Percentiles rank a stretch among this genome's conserved stretches.
Evolutionary conservation across 768 basidiomycete genomes (phyloP).

Genomic region (Lentinula edodes): DNA sequence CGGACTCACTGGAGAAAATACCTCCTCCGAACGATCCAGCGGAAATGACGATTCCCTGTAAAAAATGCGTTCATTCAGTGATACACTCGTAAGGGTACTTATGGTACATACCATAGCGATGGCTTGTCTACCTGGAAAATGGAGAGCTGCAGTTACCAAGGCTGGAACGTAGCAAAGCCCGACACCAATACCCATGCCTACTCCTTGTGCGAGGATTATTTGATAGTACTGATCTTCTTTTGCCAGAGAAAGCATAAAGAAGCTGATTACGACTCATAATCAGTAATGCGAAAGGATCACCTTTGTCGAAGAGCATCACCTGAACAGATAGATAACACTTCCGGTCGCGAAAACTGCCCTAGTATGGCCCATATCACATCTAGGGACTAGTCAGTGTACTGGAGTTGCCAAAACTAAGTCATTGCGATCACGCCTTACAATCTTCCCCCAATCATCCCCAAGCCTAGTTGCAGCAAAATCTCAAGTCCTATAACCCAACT

Average conservation of each 20-base stretch:
- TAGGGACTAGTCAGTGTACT: not conserved
- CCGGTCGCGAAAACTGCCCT: not conserved
- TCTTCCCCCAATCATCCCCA: not conserved
- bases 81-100: not conserved
- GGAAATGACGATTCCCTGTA: not conserved
- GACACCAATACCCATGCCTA: constrained; percentile 5
- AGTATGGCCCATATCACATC: constrained; percentile 3
- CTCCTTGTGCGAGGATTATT: constrained; percentile 1
- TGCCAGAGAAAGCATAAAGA: constrained; percentile 1
- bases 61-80: not conserved
- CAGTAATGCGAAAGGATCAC: not conserved
- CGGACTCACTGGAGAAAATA: constrained; percentile 2
- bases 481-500: constrained; percentile 1
- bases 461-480: constrained; percentile 4
- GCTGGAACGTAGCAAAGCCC: constrained; percentile 5
- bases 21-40: constrained; percentile 4
- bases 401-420: not conserved
- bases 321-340: not conserved
- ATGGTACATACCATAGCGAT: not conserved
- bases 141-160: not conserved
- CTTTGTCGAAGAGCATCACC: not conserved
- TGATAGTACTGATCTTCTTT: constrained; percentile 1
- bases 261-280: not conserved
- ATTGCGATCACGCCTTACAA: not conserved
- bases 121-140: constrained; percentile 4